A percentile compares a stretch with the other conserved stretches of the same genome.
phyloP scores from a whole-genome alignment of 345 rosid species.

The Acer yangbiense region DNA sequence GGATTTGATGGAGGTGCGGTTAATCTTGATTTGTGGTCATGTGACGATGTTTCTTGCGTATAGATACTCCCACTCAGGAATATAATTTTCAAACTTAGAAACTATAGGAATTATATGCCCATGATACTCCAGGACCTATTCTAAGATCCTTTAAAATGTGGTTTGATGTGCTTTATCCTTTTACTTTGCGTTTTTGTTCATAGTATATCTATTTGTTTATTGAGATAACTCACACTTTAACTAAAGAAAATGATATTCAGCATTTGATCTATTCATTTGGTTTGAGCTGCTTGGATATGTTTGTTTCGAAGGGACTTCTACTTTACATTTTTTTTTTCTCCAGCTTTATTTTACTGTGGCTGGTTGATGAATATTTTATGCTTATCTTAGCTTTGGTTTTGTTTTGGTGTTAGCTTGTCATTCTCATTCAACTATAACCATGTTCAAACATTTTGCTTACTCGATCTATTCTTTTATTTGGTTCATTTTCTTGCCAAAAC shows the following conservation, averaged over 20 bases:
- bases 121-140: neutral
- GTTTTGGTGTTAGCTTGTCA: neutral
- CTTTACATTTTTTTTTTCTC: neutral
- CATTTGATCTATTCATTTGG: neutral
- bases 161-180: neutral
- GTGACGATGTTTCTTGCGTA: neutral
- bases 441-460: neutral
- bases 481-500: neutral
- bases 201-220: neutral
- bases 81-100: neutral
- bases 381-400: neutral
- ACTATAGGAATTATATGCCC: neutral
- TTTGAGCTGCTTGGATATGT: neutral
- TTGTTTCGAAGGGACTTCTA: neutral
- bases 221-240: neutral
- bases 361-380: neutral
- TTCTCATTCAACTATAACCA: neutral
- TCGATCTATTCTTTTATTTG: neutral
- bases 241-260: neutral
- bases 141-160: neutral
- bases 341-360: neutral
- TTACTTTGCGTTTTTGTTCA: neutral
- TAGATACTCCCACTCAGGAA: neutral
- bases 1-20: neutral
- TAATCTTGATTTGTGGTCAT: slow-evolving; percentile 1